phyloP scores from a whole-genome alignment of 495 filamentous ascomycete species.

The Aspergillus steynii region DNA sequence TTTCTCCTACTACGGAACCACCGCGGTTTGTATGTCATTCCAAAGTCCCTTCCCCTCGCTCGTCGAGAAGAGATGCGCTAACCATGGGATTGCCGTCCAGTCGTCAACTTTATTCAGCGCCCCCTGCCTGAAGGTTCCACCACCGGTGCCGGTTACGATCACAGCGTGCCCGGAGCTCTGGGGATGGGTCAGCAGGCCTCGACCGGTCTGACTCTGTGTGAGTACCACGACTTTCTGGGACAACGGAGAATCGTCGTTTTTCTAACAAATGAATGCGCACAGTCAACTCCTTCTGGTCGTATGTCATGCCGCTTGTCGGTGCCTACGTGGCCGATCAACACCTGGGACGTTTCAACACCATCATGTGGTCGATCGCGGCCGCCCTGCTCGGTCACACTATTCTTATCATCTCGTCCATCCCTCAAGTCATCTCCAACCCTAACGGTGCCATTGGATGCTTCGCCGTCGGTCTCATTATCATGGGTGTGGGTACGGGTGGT shows the following conservation, averaged over 20 bases:
- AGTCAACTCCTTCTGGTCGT: constrained; percentile 77
- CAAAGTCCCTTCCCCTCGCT: background rate
- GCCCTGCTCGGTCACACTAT: constrained; percentile 64
- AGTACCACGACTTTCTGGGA: constrained; percentile 8
- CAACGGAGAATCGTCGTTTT: constrained; percentile 14
- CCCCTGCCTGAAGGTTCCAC: constrained; percentile 57
- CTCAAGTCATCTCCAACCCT: constrained; percentile 55
- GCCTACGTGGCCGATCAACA: constrained; percentile 73
- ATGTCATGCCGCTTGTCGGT: constrained; percentile 66
- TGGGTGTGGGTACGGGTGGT: constrained; percentile 53
- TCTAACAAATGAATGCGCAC: constrained; percentile 9
- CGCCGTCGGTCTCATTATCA: constrained; percentile 59
- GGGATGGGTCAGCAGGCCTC: constrained; percentile 66
- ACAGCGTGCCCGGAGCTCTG: constrained; percentile 60
- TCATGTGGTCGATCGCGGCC: constrained; percentile 55
- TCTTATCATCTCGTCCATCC: constrained; percentile 60
- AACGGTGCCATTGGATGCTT: constrained; percentile 57
- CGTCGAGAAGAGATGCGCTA: background rate
- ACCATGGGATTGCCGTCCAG: constrained; percentile 17
- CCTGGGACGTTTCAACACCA: constrained; percentile 67
- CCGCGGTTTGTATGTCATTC: constrained; percentile 59
- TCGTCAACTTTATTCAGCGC: constrained; percentile 71
- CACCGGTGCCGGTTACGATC: constrained; percentile 56
- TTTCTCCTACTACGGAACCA: constrained; percentile 78
- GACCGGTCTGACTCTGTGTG: constrained; percentile 56